Base-by-base conservation (phyloP, 2,329 filamentous ascomycete species). In the Nannizziopsis arthrosporioides region DNA sequence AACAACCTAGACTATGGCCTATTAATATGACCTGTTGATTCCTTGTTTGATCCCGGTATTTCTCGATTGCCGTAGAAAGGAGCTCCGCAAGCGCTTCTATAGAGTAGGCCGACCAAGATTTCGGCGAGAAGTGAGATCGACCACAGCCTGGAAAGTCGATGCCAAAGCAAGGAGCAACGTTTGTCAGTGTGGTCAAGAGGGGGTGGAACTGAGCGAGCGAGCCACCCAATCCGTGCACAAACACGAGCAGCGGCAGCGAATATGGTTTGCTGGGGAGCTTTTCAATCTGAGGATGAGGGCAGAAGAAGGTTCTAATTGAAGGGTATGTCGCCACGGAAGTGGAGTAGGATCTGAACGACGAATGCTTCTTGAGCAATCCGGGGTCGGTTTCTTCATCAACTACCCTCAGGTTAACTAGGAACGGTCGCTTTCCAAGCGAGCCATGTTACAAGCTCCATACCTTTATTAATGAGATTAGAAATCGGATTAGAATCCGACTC, bases 71-170 rank as follows among this genome's bases (percentile, higher is more conserved):
- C 1, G 72, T 74, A 49, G 81, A 81, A 11, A 95, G 71, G 9
- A 98, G 71, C 55, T 87, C 82, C 3, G 77, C 78, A 18, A 96
- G 71, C 1, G 84, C 80, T 36, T 87, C 78, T 1, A 82, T 79
- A 0, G 78, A 82, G 63, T 96, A 98, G 6, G 90, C 87, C 38
- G 79, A 74, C 81, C 85, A 89, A 17, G 74, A 65, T 12, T 71
- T 78, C 15, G 84, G 82, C 12, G 75, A 70, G 64, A 90, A 94
- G 7, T 75, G 70, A 1, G 90, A 95, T 17, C 82, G 71, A 27
- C 92, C 92, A 58, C 89, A 94, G 35, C 92, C 92, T 1, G 92
- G 90, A 3, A 95, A 73, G 62, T 98, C 92, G 53, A 96, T 80
- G 3, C 87, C 85, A 35, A 94, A 74, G 62, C 89, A 94, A 42